These are phyloP conservation scores for Bonia amplexicaulis DNA, from an alignment of 176 grass and related monocot genomes.

Conservation along the genomic window DNA sequence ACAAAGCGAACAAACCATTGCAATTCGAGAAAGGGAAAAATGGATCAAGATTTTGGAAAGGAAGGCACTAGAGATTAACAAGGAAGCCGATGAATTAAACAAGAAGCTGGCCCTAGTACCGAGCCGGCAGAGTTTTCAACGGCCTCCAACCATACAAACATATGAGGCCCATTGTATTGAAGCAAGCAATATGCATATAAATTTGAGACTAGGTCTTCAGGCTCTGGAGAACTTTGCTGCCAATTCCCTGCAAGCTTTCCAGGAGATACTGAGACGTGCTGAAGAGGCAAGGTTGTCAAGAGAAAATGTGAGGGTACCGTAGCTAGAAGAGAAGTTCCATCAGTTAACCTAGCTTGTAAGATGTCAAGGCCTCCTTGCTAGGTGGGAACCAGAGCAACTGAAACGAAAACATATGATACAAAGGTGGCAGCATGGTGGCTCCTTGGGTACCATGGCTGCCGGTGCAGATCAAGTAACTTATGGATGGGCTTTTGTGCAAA, in stretches of 20 bases:
- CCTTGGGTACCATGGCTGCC: neutral
- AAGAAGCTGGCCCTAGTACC: conserved; percentile 61
- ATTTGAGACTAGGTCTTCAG: conserved; percentile 51
- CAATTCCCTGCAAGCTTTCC: conserved; percentile 53
- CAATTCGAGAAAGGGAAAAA: conserved; percentile 56
- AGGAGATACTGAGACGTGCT: conserved; percentile 37
- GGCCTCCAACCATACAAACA: conserved; percentile 7
- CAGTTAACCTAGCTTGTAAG: neutral
- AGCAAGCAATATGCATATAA: conserved; percentile 41
- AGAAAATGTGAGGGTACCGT: conserved; percentile 31
- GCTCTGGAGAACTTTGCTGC: conserved; percentile 49
- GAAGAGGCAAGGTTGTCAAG: conserved; percentile 21
- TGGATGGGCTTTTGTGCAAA: neutral
- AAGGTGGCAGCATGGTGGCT: neutral
- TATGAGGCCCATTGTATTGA: conserved; percentile 35
- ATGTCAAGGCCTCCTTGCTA: neutral
- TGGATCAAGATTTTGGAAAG: conserved; percentile 56
- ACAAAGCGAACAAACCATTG: conserved; percentile 34
- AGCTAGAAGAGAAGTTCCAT: neutral
- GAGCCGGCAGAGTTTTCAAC: conserved; percentile 29
- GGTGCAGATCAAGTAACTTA: neutral
- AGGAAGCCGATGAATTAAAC: conserved; percentile 60
- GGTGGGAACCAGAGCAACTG: neutral
- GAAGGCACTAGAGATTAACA: conserved; percentile 56
- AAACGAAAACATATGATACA: neutral